Evolutionary conservation across 1,139 yeast species (phyloP), one percentile per base, ranked within the genome.

Genomic region (Yamadazyma dendronema): DNA sequence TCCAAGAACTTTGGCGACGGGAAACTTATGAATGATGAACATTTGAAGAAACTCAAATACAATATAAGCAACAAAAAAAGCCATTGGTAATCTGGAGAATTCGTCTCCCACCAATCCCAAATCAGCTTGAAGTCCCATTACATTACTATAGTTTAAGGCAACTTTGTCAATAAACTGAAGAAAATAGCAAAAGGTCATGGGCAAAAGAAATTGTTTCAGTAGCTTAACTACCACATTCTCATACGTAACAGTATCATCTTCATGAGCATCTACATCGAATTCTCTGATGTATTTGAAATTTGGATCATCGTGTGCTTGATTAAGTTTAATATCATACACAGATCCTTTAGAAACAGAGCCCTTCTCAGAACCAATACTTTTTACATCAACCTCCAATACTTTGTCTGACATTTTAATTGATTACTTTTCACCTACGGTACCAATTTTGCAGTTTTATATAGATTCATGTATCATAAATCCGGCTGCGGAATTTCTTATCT

Each of bases 141-240:
- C 75, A 1, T 74, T 72, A 3, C 77, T 67, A 49, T 70, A 72
- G 44, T 68, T 67, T 32, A 71, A 52, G 3, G 67, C 53, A 3
- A 66, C 59, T 47, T 72, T 72, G 45, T 72, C 77, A 33, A 72
- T 48, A 45, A 63, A 70, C 44, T 70, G 75, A 30, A 70, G 53
- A 40, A 68, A 62, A 46, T 71, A 72, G 37, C 65, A 40, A 14
- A 43, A 23, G 4, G 44, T 40, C 46, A 45, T 43, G 6, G 45
- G 72, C 11, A 71, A 31, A 48, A 80, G 85, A 31, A 77, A 75
- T 49, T 80, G 82, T 40, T 74, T 35, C 21, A 37, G 55, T n/a
- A 54, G 28, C 27, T 41, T 47, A 22, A 35, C 43, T 12, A 47
- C 44, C 7, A 46, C 46, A 17, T 36, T 38, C 11, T 31, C 37